Percentiles rank a stretch among this genome's conserved stretches.
phyloP scores from a whole-genome alignment of 2,329 filamentous ascomycete genomes.

The Colletotrichum sp. region DNA sequence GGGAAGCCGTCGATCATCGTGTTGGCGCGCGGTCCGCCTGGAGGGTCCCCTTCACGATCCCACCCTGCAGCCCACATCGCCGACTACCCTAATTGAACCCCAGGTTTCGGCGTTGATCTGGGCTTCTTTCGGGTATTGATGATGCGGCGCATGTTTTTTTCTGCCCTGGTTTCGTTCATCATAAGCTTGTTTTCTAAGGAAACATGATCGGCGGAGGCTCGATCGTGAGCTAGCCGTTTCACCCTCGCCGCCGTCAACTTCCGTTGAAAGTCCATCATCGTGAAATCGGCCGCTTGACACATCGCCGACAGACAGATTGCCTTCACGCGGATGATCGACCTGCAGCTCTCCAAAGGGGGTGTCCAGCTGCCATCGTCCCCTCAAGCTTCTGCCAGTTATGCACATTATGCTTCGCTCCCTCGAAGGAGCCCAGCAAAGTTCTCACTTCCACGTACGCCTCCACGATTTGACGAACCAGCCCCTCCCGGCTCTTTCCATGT shows the following conservation, averaged over 20 bases:
- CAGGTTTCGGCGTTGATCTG: not conserved
- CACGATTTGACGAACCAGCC: not conserved
- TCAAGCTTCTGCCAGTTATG: not conserved
- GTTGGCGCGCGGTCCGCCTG: not conserved
- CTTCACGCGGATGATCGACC: too few species aligned
- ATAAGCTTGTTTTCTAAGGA: not conserved
- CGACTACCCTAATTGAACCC: not conserved
- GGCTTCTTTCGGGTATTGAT: not conserved
- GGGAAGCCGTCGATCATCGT: constrained; percentile 10
- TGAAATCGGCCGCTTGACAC: not conserved
- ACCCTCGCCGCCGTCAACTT: not conserved
- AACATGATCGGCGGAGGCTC: not conserved
- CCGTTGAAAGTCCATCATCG: not conserved
- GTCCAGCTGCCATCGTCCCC: not conserved
- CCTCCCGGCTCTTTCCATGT: not conserved
- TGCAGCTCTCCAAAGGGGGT: not conserved
- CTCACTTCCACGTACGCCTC: not conserved
- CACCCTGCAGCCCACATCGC: not conserved
- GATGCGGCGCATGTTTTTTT: not conserved
- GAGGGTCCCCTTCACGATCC: not conserved
- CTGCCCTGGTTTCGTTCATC: not conserved
- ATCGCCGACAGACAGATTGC: not conserved
- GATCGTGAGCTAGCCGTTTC: not conserved
- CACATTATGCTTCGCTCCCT: not conserved
- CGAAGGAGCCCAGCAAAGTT: too few species aligned